Evolutionary conservation across 2,329 filamentous ascomycete species (phyloP), one percentile per base, ranked within the genome.

Genomic region (Didymella pomorum): DNA sequence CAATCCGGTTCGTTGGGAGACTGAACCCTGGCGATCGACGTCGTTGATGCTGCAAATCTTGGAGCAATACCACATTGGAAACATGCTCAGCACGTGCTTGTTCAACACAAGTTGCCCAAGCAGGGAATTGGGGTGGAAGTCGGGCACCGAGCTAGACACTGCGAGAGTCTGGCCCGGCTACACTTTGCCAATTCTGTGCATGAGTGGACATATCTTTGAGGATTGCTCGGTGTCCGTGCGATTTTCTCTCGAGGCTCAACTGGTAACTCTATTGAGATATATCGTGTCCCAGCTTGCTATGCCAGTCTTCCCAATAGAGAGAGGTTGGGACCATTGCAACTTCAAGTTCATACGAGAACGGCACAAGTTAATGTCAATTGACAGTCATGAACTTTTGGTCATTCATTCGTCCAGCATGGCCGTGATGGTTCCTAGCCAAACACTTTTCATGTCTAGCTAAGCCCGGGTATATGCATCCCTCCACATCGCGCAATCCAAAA

Each of bases 391-490:
- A 63, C 64, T 71, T 71, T 71, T 69, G 63, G 63, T 72, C 68
- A 71, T 71, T 70, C 59, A 62, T 65, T 72, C 69, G 61, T 69
- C 63, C 63, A 69, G 70, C 63, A 63, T 71, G 61, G 61, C 64
- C 66, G 61, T 66, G 64, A 66, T 68, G 68, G 61, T 62, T 63
- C 65, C 63, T 68, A 69, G 61, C 58, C 63, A 70, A 67, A 65
- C 66, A 54, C 63, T 43, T 48, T 28, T 61, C 52, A 44, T 61
- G 65, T 52, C 60, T 61, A 65, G 48, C 66, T 68, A 68, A 64
- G 61, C 52, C 65, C 64, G 64, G 70, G 70, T 72, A 72, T 73
- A 69, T 69, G 61, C 59, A 65, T 67, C 63, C 70, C 66, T 64
- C 64, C 60, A 60, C 63, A 66, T 61, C 58, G 33, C 50, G 52